Evolutionary conservation across 257 asterid species (phyloP), one percentile per base, ranked within the genome.

Genomic region (Solanum gandarillasii): DNA sequence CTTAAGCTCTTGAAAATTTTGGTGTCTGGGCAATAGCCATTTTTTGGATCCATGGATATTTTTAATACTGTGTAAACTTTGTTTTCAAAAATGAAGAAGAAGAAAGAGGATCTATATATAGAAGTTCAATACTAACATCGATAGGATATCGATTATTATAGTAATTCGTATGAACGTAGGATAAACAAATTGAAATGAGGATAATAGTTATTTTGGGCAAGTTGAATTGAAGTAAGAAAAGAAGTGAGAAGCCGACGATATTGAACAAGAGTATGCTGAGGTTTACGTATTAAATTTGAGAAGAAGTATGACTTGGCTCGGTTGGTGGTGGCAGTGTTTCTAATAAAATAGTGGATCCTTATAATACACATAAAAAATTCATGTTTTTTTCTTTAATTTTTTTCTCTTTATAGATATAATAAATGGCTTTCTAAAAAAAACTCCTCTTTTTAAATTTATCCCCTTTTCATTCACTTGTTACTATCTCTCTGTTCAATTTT

Each of bases 1-100:
- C 96, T 91, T 73, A 94, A 94, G 89, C 94, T 94, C 87, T 92
- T 93, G 91, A 81, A 95, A 18, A 75, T 93, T 70, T 91, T 94
- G 35, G 98, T 93, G 65, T 88, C 60, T 0, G 92, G 25, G 88
- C 90, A 94, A 87, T 84, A 95, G 31, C 98, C 98, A 83, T 27
- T 93, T 16, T 74, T 87, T 90, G 91, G 93, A 86, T 95, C 92
- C 79, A 90, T 83, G 35, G 23, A 41, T 46, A 29, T 23, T 62
- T 62, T 60, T 36, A 36, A 1, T 3, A 34, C 29, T 72, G 46
- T 18, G n/a, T 5, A 13, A 74, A 21, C 31, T 21, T 21, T 21
- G 10, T 74, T 21, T 3, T 75, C 16, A 10, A 75, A 38, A 21
- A 75, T 5, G 31, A 35, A 48, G 13, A 34, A 13, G 39, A 9